A percentile compares a stretch with the other conserved stretches of the same genome.
These are phyloP conservation scores for Amanita rubescens DNA, from an alignment of 768 basidiomycete species.

Conservation along the genomic window DNA sequence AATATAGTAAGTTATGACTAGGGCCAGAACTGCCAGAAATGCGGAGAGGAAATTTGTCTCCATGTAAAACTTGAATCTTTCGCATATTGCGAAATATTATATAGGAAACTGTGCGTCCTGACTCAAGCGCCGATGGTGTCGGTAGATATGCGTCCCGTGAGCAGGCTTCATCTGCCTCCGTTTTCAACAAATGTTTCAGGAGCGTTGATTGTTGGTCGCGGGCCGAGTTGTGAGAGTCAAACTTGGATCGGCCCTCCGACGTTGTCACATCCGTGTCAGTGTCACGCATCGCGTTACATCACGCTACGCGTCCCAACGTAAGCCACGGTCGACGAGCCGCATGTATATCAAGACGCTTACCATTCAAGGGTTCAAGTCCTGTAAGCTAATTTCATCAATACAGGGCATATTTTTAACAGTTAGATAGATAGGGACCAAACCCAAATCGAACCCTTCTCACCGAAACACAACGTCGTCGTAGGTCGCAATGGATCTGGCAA, in stretches of 20 bases:
- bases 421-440: slow-evolving; percentile 75
- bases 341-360: slow-evolving; percentile 90
- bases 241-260: no score
- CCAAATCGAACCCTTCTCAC: slow-evolving; percentile 90
- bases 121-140: no score
- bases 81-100: not conserved
- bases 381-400: slow-evolving; percentile 32
- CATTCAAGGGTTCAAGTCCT: slow-evolving; percentile 98
- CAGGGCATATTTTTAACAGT: slow-evolving; percentile 5
- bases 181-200: no score
- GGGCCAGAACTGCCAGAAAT: not conserved
- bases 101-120: not conserved
- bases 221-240: no score
- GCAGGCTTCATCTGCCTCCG: no score
- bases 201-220: no score
- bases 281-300: not conserved
- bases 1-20: not conserved
- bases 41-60: not conserved
- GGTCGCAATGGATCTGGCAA: slow-evolving; percentile 98
- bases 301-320: not conserved
- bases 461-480: slow-evolving; percentile 93
- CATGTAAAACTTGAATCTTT: not conserved
- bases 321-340: not conserved
- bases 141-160: no score
- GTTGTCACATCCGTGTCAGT: not conserved